Conservation (phyloP, 129 eudicot genomes). For the Saussurea involucrata region DNA sequence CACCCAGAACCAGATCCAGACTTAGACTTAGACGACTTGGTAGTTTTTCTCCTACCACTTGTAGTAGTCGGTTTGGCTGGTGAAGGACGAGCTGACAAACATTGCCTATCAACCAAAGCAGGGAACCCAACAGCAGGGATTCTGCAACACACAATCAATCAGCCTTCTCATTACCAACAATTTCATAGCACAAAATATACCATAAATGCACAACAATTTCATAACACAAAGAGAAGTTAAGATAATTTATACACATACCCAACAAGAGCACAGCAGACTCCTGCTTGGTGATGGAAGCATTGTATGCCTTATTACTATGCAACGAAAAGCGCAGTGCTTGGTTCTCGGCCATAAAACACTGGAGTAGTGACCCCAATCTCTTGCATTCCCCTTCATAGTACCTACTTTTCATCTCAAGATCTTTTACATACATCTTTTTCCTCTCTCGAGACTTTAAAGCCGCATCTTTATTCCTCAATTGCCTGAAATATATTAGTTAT, state of each 20-base stretch:
- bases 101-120: conserved; percentile 92
- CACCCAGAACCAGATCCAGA: conserved; percentile 32
- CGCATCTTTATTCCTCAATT: conserved; percentile 85
- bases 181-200: not conserved
- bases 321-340: conserved; percentile 79
- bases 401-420: conserved; percentile 87
- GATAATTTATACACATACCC: conserved; percentile 51
- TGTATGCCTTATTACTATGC: conserved; percentile 52
- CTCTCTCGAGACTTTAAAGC: conserved; percentile 88
- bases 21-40: conserved; percentile 1
- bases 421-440: conserved; percentile 73
- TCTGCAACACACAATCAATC: conserved; percentile 40
- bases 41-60: conserved; percentile 34
- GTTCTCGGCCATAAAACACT: conserved; percentile 77
- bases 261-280: conserved; percentile 99
- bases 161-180: not conserved
- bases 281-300: conserved; percentile 85
- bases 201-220: not conserved
- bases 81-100: conserved; percentile 62
- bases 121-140: conserved; percentile 99
- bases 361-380: conserved; percentile 78
- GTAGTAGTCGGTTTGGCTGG: conserved; percentile 32
- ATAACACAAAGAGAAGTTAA: too few species aligned
- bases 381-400: conserved; percentile 82
- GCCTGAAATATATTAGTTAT: conserved; percentile 36